Conservation (phyloP, 2,329 filamentous ascomycete genomes). For the Fusarium incarnatum region DNA sequence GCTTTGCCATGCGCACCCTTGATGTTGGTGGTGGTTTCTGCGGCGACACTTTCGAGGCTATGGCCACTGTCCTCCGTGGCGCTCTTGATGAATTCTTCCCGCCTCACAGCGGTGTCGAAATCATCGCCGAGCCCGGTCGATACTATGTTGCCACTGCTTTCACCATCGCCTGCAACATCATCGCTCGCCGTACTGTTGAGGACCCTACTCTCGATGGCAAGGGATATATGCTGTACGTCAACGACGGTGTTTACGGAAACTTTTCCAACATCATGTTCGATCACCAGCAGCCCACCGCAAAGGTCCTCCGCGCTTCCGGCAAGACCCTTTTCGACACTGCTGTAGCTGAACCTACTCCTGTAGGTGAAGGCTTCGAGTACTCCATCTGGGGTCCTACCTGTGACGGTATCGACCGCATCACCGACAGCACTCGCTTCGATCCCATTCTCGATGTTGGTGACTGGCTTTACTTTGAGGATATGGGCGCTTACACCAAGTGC, state of each 20-base stretch:
- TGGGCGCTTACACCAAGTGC: constrained; percentile 99
- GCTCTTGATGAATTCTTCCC: constrained; percentile 93
- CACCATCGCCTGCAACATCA: constrained; percentile 94
- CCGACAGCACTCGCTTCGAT: constrained; percentile 80
- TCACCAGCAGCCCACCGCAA: constrained; percentile 90
- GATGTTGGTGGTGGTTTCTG: constrained; percentile 96
- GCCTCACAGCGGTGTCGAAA: constrained; percentile 73
- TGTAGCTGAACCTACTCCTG: constrained; percentile 59
- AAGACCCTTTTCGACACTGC: constrained; percentile 69
- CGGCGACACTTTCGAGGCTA: constrained; percentile 89
- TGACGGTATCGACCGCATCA: constrained; percentile 96
- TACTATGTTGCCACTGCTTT: constrained; percentile 96
- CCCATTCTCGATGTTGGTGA: constrained; percentile 89
- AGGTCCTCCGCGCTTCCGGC: constrained; percentile 75
- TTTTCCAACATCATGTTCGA: constrained; percentile 99
- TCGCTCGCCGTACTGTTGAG: constrained; percentile 89
- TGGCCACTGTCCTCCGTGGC: constrained; percentile 82
- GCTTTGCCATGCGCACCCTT: constrained; percentile 85
- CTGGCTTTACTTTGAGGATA: constrained; percentile 98
- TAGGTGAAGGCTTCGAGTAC: constrained; percentile 76
- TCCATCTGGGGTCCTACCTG: constrained; percentile 99
- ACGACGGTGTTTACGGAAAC: constrained; percentile 98
- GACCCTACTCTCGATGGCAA: constrained; percentile 73
- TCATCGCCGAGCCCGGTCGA: constrained; percentile 96
- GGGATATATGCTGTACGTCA: constrained; percentile 97